Evolutionary conservation across 257 asterid genomes (phyloP).

Genomic region (Lycium barbarum): DNA sequence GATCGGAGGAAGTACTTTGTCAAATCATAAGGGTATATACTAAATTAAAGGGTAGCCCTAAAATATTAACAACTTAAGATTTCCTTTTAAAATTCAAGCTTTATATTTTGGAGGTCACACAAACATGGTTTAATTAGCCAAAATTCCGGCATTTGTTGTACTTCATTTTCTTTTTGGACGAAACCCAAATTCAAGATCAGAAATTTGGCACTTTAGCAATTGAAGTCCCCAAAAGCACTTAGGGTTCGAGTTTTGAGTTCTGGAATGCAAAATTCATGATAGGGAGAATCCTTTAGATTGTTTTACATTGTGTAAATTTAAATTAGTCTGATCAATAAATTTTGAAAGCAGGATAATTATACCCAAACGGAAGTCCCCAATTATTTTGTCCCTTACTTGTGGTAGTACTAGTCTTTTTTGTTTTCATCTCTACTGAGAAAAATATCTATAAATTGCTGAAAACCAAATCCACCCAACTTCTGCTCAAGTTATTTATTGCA

Average conservation of each 20-base stretch:
- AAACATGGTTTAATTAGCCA: neutral
- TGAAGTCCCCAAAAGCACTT: neutral
- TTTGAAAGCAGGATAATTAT: neutral
- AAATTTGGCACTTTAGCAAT: neutral
- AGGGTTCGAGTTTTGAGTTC: too few species aligned
- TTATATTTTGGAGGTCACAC: neutral
- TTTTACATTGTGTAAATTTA: too few species aligned
- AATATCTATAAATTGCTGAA: neutral
- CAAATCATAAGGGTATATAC: neutral
- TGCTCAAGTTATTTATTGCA: neutral
- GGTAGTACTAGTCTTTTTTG: neutral
- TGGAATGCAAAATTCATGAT: too few species aligned
- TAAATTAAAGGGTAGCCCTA: too few species aligned
- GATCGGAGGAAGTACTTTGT: neutral
- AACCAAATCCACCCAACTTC: neutral
- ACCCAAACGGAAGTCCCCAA: neutral
- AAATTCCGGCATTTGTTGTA: neutral
- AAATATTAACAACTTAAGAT: neutral
- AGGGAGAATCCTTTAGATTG: too few species aligned
- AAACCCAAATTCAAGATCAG: neutral
- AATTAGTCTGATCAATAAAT: too few species aligned
- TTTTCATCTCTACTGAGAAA: neutral
- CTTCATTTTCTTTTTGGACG: neutral
- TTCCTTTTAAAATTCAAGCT: neutral
- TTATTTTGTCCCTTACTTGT: neutral